Evolutionary conservation across 2,329 filamentous ascomycete species (phyloP).

Genomic region (Gaeumannomyces tritici): DNA sequence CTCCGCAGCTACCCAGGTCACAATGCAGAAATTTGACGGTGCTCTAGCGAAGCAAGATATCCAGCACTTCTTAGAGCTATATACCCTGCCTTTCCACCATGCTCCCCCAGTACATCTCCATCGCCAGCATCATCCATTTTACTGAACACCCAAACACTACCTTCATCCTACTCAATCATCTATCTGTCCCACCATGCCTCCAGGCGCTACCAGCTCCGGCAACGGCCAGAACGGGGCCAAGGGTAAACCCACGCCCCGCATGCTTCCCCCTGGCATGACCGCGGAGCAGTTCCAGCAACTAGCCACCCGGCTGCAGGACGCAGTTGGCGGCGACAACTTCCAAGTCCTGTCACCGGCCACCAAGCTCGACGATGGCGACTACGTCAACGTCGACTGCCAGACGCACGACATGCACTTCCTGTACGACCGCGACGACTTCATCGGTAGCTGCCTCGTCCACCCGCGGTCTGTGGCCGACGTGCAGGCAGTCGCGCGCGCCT

Average conservation of each 20-base stretch:
- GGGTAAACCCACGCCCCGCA: neutral
- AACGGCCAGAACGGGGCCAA: neutral
- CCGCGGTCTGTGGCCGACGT: conserved; percentile 27
- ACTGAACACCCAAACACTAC: no score
- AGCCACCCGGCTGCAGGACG: neutral
- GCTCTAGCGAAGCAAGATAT: no score
- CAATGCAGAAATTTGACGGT: no score
- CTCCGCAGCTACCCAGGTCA: no score
- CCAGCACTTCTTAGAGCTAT: no score
- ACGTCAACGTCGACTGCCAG: conserved; percentile 15
- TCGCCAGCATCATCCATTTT: no score
- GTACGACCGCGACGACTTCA: conserved; percentile 29
- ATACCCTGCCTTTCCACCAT: no score
- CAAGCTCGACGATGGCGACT: conserved; percentile 15
- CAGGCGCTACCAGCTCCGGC: neutral
- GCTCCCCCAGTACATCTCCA: no score
- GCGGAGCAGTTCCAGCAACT: neutral
- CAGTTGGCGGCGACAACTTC: conserved; percentile 6
- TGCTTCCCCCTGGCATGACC: neutral
- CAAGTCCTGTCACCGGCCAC: conserved; percentile 8
- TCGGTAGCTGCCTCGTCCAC: conserved; percentile 26
- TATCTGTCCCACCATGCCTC: no score
- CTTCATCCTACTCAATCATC: no score
- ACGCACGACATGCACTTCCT: conserved; percentile 28
- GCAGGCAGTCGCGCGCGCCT: conserved; percentile 20